phyloP scores from a whole-genome alignment of 2,329 filamentous ascomycete genomes.

The Ophiostoma australiae region DNA sequence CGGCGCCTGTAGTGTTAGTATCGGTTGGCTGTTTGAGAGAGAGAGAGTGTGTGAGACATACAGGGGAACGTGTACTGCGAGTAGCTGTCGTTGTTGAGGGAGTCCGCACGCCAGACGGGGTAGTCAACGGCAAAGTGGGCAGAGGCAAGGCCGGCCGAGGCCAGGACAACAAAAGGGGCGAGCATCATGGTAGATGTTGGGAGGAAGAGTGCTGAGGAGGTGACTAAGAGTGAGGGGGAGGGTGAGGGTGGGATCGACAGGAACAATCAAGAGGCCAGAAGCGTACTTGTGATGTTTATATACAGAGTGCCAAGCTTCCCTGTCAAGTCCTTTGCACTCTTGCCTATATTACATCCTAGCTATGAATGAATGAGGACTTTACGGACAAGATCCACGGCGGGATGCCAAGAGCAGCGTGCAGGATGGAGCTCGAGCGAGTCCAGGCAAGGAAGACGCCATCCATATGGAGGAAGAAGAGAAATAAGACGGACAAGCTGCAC shows the following conservation, averaged over 20 bases:
- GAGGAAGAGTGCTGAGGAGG: background rate
- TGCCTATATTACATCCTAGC: background rate
- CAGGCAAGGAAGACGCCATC: background rate
- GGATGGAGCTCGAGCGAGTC: background rate
- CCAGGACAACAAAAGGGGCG: conserved; percentile 35
- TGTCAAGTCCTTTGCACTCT: background rate
- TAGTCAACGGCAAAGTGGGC: conserved; percentile 49
- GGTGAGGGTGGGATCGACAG: background rate
- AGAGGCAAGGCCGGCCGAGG: conserved; percentile 36
- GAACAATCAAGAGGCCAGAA: background rate
- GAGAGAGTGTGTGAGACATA: conserved; percentile 31
- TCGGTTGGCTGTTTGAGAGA: background rate
- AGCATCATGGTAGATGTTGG: conserved; percentile 27
- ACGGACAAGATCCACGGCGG: background rate
- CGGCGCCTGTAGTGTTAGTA: conserved; percentile 39
- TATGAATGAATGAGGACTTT: background rate
- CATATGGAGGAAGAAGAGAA: background rate
- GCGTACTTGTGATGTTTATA: background rate
- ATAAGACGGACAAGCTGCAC: background rate
- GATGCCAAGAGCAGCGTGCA: background rate
- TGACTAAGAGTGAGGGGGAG: background rate
- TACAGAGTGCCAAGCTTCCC: background rate
- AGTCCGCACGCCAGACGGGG: conserved; percentile 47
- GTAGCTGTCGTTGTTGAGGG: conserved; percentile 41
- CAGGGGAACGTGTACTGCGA: conserved; percentile 51